A percentile compares a stretch with the other conserved stretches of the same genome.
Conservation (phyloP, 2,329 filamentous ascomycete species). For the Xylaria sp. region DNA sequence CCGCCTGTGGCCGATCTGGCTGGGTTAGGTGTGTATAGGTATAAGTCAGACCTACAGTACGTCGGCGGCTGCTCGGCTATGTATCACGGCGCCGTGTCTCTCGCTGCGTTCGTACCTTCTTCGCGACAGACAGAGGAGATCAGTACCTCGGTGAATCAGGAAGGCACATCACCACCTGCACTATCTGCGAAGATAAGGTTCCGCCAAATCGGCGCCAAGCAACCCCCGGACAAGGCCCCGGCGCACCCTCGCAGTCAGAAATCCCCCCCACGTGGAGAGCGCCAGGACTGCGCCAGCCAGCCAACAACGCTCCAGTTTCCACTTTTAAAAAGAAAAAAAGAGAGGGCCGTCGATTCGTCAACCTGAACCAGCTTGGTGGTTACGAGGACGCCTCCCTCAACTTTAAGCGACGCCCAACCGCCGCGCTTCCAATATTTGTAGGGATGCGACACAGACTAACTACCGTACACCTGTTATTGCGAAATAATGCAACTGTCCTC, state of each 20-base stretch:
- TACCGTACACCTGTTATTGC: conserved; percentile 13
- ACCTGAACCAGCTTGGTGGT: conserved; percentile 26
- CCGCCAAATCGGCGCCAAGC: conserved; percentile 33
- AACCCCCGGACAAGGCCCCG: conserved; percentile 27
- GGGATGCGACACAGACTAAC: conserved; percentile 8
- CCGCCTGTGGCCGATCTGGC: neutral
- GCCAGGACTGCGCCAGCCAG: conserved; percentile 22
- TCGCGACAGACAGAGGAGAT: neutral
- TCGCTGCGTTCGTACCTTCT: neutral
- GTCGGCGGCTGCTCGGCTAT: conserved; percentile 15
- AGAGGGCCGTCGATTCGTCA: conserved; percentile 17
- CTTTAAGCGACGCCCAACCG: conserved; percentile 23
- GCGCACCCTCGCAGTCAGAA: neutral
- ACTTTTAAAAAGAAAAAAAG: conserved; percentile 34
- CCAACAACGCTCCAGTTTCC: conserved; percentile 21
- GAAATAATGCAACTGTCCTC: conserved; percentile 16
- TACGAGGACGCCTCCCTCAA: conserved; percentile 27
- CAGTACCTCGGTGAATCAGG: conserved; percentile 14
- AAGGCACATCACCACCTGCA: conserved; percentile 11
- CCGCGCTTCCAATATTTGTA: conserved; percentile 15
- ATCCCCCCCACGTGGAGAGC: conserved; percentile 32
- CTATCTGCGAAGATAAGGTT: conserved; percentile 31
- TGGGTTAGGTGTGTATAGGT: conserved; percentile 25
- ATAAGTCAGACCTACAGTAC: conserved; percentile 10
- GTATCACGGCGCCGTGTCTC: conserved; percentile 15